A percentile compares a stretch with the other conserved stretches of the same genome.
These are phyloP conservation scores for Gillenia trifoliata DNA, from an alignment of 306 rosid species.

Conservation along the genomic window DNA sequence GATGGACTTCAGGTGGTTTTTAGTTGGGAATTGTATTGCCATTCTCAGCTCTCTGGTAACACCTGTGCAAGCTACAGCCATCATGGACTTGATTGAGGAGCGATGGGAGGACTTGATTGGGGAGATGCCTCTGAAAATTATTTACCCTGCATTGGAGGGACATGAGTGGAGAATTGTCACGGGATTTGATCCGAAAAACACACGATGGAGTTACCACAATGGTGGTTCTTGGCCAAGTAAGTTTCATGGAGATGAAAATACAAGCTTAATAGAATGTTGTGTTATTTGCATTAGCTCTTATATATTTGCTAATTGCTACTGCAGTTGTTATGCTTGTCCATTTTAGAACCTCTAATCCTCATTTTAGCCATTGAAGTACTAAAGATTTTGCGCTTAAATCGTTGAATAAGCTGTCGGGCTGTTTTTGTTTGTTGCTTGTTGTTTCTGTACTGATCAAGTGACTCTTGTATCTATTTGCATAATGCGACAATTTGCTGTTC, in stretches of 20 bases:
- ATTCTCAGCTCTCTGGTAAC: constrained; percentile 21
- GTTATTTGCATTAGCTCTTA: not conserved
- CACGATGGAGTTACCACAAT: constrained; percentile 30
- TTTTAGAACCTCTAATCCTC: not conserved
- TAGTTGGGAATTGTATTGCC: constrained; percentile 27
- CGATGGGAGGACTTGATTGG: constrained; percentile 31
- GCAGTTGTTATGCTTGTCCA: not conserved
- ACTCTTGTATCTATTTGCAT: not conserved
- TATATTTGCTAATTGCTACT: not conserved
- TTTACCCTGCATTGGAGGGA: constrained; percentile 28
- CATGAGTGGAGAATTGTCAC: constrained; percentile 26
- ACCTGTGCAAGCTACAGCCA: constrained; percentile 14
- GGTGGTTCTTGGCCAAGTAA: constrained; percentile 36
- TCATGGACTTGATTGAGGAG: constrained; percentile 29
- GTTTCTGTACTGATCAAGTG: not conserved
- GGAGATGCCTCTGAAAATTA: constrained; percentile 32
- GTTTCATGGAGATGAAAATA: not conserved
- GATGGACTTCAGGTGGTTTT: constrained; percentile 51
- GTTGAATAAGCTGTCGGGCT: not conserved
- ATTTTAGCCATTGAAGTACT: not conserved
- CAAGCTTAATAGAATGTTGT: too few relatives aligned
- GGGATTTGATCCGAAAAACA: constrained; percentile 26
- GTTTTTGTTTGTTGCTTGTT: not conserved
- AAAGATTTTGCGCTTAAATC: too few relatives aligned
- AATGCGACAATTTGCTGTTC: not conserved